Evolutionary conservation across 208 protist genomes (phyloP), one percentile per base, ranked within the genome.

Genomic region (Crithidia bombi): DNA sequence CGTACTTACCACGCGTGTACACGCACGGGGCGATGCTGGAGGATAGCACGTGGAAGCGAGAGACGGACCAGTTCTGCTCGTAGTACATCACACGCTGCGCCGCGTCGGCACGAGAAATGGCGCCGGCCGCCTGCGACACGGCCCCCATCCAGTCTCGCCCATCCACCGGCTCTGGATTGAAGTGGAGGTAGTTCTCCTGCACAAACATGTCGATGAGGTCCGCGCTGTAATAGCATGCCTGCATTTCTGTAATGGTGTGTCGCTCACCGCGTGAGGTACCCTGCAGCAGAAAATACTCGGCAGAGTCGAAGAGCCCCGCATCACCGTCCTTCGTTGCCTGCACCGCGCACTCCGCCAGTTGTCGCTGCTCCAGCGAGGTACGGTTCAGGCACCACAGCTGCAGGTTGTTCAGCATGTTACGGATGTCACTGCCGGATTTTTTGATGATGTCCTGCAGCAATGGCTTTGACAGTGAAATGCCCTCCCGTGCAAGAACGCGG

Each of bases 181-280:
- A 95, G 81, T 97, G 83, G 17, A 98, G 69, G 64, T 98, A 99
- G 81, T 98, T 98, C 70, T 98, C 93, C 77, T 98, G 95, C 61
- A 98, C 88, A 69, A 98, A 95, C 73, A 98, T 73, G 39, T 98
- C 96, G 14, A 98, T 79, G 7, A 99, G 70, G 63, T 97, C 89
- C 14, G 75, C 69, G 76, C 97, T 95, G 80, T 98, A 98, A 82
- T 96, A 98, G 72, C 89, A 82, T 15, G 81, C 41, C 41, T 94
- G 81, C 73, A 96, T 77, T 44, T 94, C 84, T 36, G 96, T 79
- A 50, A 90, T 87, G 57, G 79, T 73, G 70, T 86, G 76, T 14
- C 70, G 76, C 54, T 75, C 81, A 0, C 89, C 88, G 38, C 83
- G 73, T 23, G 84, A 86, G 4, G 70, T 86, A 35, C 75, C 91